Conservation (phyloP, 2,329 filamentous ascomycete species). For the Fusarium drepaniforme region DNA sequence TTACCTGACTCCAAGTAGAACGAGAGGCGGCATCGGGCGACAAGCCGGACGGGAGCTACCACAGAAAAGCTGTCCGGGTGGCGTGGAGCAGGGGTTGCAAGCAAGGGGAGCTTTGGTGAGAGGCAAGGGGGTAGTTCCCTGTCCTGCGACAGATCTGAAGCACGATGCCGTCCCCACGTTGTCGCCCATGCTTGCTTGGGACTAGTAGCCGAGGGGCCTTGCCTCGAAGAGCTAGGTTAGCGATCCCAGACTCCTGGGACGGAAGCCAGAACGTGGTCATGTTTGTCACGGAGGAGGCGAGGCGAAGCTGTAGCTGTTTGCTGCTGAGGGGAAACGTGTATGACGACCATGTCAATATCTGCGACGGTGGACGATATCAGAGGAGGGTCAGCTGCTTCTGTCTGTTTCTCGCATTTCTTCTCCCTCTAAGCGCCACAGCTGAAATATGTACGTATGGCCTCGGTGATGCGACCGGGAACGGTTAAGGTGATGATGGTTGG, state of each 20-base stretch:
- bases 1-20: constrained; percentile 39
- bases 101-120: constrained; percentile 35
- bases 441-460: constrained; percentile 10
- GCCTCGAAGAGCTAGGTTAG: constrained; percentile 8
- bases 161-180: constrained; percentile 48
- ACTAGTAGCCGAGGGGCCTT: constrained; percentile 14
- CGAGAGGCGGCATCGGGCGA: constrained; percentile 19
- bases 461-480: constrained; percentile 17
- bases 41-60: constrained; percentile 22
- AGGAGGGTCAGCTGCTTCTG: not conserved
- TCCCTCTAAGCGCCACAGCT: constrained; percentile 7
- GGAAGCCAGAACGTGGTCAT: constrained; percentile 4
- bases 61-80: constrained; percentile 36
- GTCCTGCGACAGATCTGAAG: constrained; percentile 63
- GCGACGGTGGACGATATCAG: constrained; percentile 7
- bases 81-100: constrained; percentile 24
- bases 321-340: constrained; percentile 25
- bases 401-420: constrained; percentile 4
- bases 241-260: constrained; percentile 37
- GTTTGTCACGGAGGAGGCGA: constrained; percentile 1
- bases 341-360: constrained; percentile 12
- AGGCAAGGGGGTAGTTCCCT: constrained; percentile 49
- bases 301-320: not conserved
- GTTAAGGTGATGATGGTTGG: constrained; percentile 20
- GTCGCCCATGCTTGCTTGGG: constrained; percentile 32